Base-by-base conservation (phyloP, 768 basidiomycete species). In the Trametes meyenii region DNA sequence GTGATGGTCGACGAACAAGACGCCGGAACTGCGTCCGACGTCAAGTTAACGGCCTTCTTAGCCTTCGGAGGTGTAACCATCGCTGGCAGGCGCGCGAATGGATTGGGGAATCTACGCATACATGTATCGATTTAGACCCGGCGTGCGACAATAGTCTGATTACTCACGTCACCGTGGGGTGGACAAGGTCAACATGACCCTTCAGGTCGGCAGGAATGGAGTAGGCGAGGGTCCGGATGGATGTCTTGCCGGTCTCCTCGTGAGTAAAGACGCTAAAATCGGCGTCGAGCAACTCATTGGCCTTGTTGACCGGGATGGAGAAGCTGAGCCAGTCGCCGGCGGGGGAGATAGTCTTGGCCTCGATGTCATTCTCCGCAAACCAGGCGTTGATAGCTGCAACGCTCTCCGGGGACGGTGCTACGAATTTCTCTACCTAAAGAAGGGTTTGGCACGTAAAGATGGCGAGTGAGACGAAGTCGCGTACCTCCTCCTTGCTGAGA, bases 401-500 rank as follows among this genome's bases (percentile, higher is more conserved):
- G 14, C 67, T 72, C 42, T 72, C 73, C 14, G 65, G 24, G 19
- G 66, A 58, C 7, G 74, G 74, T 8, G 66, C 62, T 17, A 69
- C 67, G 52, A 71, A 72, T 7, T 40, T 56, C 40, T 70, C 71
- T 14, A 71, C 70, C 72, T 75, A 36, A 0, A 10, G 2, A 21
- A 24, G 17, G 19, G 17, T 33, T 51, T 19, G 38, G 50, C 33
- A 36, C 13, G 19, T 19, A n/a, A 12, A 13, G 11, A n/a, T 8
- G 50, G 23, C 16, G 3, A 19, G 11, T 7, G 11, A n/a, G 19
- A 19, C 5, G 7, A 3, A 0, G 4, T 24, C 21, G 29, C 65
- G n/a, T 61, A 80, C 78, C 71, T 79, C 72, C n/a, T 75, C 77
- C 64, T 72, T 70, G 60, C 65, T 73, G 49, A 80, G 62, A 55